These are phyloP conservation scores for Chaetomium sp. DNA, from an alignment of 2,329 filamentous ascomycete species.

Conservation along the genomic window DNA sequence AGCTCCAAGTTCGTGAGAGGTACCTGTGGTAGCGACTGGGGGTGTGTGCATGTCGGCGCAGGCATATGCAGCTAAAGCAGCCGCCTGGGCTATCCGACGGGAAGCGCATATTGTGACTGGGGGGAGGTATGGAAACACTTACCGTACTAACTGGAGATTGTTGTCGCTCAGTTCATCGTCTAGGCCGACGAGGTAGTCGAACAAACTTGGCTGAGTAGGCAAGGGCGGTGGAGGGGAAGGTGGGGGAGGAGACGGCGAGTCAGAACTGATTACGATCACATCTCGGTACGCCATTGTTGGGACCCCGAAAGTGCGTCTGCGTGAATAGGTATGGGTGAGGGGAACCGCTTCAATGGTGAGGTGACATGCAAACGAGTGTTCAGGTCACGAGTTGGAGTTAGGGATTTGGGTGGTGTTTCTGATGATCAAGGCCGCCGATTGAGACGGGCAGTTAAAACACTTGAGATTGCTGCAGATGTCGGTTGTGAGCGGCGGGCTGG, in stretches of 20 bases:
- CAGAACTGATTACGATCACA: conserved; percentile 13
- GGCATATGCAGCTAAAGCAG: background rate
- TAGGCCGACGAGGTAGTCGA: background rate
- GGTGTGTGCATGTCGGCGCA: background rate
- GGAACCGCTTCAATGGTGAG: background rate
- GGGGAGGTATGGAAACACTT: background rate
- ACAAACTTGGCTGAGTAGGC: background rate
- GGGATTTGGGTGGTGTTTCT: background rate
- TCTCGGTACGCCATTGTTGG: conserved; percentile 7
- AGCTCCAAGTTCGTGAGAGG: background rate
- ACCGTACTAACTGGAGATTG: background rate
- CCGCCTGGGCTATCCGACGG: no score
- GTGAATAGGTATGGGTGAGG: background rate
- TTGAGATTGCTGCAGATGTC: background rate
- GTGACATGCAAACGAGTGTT: background rate
- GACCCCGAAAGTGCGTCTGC: background rate
- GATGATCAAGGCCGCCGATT: background rate
- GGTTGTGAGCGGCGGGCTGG: background rate
- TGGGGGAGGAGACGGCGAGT: conserved; percentile 14
- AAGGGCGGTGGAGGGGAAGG: background rate
- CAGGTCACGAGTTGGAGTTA: background rate
- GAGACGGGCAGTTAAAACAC: background rate
- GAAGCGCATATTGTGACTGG: background rate
- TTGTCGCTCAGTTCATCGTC: background rate
- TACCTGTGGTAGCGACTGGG: background rate